Conservation (phyloP, 441 rosid species). For the Melastoma candidum region DNA sequence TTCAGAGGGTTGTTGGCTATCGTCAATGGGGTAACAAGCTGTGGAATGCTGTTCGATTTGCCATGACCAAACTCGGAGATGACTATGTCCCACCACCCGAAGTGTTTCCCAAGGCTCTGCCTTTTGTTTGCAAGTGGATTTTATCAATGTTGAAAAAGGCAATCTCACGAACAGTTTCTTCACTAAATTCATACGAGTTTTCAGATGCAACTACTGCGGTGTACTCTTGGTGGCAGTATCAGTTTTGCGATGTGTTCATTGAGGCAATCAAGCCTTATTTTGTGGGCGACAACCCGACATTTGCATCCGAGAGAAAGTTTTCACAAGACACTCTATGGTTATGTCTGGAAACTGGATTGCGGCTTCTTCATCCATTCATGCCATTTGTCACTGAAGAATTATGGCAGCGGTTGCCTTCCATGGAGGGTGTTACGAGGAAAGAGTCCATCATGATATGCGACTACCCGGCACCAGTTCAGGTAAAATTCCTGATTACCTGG, state of each 20-base stretch:
- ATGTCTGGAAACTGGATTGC: constrained; percentile 78
- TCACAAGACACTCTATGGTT: constrained; percentile 71
- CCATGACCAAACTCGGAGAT: constrained; percentile 82
- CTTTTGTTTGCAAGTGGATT: constrained; percentile 89
- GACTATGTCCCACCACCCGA: constrained; percentile 43
- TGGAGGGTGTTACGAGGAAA: constrained; percentile 30
- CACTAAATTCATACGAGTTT: constrained; percentile 59
- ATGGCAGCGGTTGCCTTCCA: constrained; percentile 86
- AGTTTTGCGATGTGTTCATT: constrained; percentile 85
- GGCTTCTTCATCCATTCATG: constrained; percentile 95
- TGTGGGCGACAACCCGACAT: constrained; percentile 40
- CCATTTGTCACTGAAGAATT: constrained; percentile 93
- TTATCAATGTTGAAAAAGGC: constrained; percentile 74
- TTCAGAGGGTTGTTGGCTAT: constrained; percentile 91
- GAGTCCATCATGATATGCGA: constrained; percentile 76
- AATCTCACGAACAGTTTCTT: constrained; percentile 42
- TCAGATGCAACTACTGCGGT: constrained; percentile 67
- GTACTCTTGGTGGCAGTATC: constrained; percentile 96
- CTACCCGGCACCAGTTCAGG: constrained; percentile 60
- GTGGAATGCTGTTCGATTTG: constrained; percentile 96
- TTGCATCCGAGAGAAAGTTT: constrained; percentile 51
- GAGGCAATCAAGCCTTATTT: constrained; percentile 90
- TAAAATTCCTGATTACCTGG: constrained; percentile 17
- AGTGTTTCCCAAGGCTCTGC: constrained; percentile 37
- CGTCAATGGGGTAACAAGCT: constrained; percentile 98